Percentiles rank a stretch among this genome's conserved stretches.
Conservation (phyloP, 768 basidiomycete species). For the Fomitopsis serialis region DNA sequence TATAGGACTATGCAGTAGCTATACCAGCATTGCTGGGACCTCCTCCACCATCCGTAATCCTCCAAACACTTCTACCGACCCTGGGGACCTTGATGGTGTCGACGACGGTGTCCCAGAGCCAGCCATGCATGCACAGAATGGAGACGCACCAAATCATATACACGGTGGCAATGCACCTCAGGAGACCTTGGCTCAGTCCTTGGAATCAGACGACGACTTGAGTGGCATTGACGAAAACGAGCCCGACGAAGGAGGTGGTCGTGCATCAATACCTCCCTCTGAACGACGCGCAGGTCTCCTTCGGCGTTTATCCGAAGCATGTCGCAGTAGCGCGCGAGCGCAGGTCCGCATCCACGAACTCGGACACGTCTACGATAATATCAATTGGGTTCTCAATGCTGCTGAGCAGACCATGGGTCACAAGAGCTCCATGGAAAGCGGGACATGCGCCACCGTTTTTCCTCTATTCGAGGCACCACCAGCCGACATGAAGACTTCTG, state of each 20-base stretch:
- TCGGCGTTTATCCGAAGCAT: slow-evolving; percentile 17
- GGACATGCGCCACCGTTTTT: slow-evolving; percentile 30
- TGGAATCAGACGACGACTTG: too few relatives aligned
- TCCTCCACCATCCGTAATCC: too few relatives aligned
- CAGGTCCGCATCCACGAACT: slow-evolving; percentile 19
- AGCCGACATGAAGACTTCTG: slow-evolving; percentile 20
- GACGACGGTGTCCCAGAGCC: not conserved
- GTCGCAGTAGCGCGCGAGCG: slow-evolving; percentile 9
- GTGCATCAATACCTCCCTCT: not conserved
- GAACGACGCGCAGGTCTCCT: slow-evolving; percentile 6
- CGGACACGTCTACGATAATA: slow-evolving; percentile 30
- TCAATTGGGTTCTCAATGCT: slow-evolving; percentile 25
- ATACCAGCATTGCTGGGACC: slow-evolving; percentile 17
- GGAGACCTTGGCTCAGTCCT: too few relatives aligned
- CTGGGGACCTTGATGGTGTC: not conserved
- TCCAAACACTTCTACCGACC: not conserved
- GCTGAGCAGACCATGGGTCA: slow-evolving; percentile 30
- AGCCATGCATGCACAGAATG: too few relatives aligned
- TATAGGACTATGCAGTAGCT: slow-evolving; percentile 27
- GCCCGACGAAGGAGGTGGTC: not conserved
- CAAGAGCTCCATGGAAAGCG: slow-evolving; percentile 30
- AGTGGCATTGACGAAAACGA: too few relatives aligned
- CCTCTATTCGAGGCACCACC: slow-evolving; percentile 20
- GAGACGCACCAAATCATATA: too few relatives aligned
- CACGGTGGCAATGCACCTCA: not conserved